Evolutionary conservation across 129 eudicot genomes (phyloP).

Genomic region (Artemisia argyi): DNA sequence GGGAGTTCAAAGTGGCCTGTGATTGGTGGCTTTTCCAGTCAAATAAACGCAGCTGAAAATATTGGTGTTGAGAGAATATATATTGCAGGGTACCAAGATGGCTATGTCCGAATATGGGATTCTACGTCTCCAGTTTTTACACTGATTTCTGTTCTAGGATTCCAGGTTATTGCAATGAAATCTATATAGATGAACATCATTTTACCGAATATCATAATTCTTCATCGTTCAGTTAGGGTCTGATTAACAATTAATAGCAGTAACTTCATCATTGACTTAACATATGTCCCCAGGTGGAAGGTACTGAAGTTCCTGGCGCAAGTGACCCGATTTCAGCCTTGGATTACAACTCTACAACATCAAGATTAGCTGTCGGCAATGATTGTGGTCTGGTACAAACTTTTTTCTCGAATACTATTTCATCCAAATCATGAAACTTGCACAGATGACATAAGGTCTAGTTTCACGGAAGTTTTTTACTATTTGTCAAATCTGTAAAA

Average conservation of each 20-base stretch:
- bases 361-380: conserved; percentile 64
- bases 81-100: conserved; percentile 96
- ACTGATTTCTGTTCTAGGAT: conserved; percentile 45
- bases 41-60: conserved; percentile 44
- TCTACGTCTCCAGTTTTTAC: conserved; percentile 84
- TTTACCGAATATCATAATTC: background rate
- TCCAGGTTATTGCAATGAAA: conserved; percentile 52
- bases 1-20: conserved; percentile 69
- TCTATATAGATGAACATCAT: background rate
- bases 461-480: conserved; percentile 12
- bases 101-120: conserved; percentile 83
- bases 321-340: conserved; percentile 67
- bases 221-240: conserved; percentile 3
- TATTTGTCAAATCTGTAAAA: conserved; percentile 4
- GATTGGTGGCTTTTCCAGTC: conserved; percentile 77
- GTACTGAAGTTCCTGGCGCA: conserved; percentile 52
- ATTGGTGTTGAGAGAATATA: conserved; percentile 61
- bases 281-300: conserved; percentile 53
- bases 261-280: conserved; percentile 26
- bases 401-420: conserved; percentile 9
- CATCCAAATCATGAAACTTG: conserved; percentile 16
- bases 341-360: conserved; percentile 56
- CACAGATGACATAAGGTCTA: conserved; percentile 8
- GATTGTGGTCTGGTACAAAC: conserved; percentile 72
- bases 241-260: conserved; percentile 17